A percentile compares a stretch with the other conserved stretches of the same genome.
Conservation (phyloP, 2,329 filamentous ascomycete species). For the Lecanicillium sp. region DNA sequence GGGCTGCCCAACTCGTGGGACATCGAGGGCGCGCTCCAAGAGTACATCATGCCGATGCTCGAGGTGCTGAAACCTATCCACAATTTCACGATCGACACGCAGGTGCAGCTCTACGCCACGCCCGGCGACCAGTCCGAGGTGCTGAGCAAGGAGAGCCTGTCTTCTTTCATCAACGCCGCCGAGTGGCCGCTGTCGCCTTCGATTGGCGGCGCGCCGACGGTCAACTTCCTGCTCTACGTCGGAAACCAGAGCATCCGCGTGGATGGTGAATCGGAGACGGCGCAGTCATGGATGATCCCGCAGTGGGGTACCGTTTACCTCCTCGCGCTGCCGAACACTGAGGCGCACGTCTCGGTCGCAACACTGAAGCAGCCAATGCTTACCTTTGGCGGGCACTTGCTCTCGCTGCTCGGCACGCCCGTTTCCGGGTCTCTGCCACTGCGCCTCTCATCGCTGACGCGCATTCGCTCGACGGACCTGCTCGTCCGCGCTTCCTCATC, state of each 20-base stretch:
- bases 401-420: constrained; percentile 81
- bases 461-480: constrained; percentile 80
- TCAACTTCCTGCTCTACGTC: constrained; percentile 93
- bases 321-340: constrained; percentile 42
- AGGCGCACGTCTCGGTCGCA: constrained; percentile 52
- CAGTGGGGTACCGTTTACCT: constrained; percentile 80
- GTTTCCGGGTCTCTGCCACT: constrained; percentile 77
- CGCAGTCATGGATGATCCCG: constrained; percentile 79
- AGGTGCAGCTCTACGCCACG: constrained; percentile 88
- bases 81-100: constrained; percentile 93
- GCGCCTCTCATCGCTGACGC: constrained; percentile 74
- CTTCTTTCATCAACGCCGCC: constrained; percentile 93
- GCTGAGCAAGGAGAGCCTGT: constrained; percentile 78
- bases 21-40: constrained; percentile 71
- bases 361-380: constrained; percentile 74
- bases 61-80: constrained; percentile 75
- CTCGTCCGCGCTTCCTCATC: constrained; percentile 88
- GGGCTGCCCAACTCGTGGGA: constrained; percentile 82
- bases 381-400: constrained; percentile 83
- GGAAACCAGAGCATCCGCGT: constrained; percentile 66
- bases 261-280: constrained; percentile 39
- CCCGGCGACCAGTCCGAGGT: constrained; percentile 57
- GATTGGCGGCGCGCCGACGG: constrained; percentile 85
- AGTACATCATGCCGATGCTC: constrained; percentile 78
- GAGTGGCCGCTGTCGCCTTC: constrained; percentile 96